phyloP scores from a whole-genome alignment of 257 asterid species.

The Solanum virginianum region DNA sequence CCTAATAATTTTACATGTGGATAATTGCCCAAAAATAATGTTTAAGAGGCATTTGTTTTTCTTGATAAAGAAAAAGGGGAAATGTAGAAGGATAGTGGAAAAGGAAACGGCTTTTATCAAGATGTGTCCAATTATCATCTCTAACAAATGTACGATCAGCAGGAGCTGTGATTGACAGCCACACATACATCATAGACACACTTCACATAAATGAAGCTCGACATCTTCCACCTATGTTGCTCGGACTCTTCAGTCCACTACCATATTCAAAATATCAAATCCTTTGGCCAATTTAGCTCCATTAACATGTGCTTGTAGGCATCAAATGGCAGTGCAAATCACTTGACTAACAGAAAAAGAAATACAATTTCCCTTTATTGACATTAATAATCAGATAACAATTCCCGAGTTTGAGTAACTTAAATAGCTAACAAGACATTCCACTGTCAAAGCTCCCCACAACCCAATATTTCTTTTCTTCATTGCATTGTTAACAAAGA shows the following conservation, averaged over 20 bases:
- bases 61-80: not conserved
- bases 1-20: not conserved
- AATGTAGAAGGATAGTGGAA: not conserved
- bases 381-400: not conserved
- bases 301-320: not conserved
- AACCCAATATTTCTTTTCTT: not conserved
- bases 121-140: not conserved
- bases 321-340: not conserved
- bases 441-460: not conserved
- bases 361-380: not conserved
- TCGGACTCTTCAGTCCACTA: not conserved
- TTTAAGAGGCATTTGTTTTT: not conserved
- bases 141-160: not conserved
- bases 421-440: not conserved
- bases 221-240: no score
- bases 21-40: not conserved
- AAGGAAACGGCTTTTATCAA: not conserved
- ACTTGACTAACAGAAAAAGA: not conserved
- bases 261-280: not conserved
- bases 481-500: not conserved
- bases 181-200: not conserved
- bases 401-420: not conserved
- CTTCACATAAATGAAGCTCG: not conserved
- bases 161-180: not conserved
- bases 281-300: not conserved